Evolutionary conservation across 495 filamentous ascomycete species (phyloP).

Genomic region (Aspergillus sparsus): DNA sequence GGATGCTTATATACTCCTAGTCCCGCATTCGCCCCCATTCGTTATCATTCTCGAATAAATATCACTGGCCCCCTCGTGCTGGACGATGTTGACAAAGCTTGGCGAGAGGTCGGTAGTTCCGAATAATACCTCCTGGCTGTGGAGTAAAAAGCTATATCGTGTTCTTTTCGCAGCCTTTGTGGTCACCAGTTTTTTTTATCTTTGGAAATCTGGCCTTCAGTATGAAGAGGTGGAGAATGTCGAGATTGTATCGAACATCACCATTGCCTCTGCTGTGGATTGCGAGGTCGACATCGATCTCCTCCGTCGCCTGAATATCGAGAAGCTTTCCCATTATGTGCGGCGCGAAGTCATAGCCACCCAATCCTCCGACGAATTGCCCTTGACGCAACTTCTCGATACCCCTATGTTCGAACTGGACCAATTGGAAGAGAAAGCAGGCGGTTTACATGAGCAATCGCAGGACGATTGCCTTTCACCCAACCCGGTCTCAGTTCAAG

Average conservation of each 20-base stretch:
- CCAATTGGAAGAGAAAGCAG: constrained; percentile 1
- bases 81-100: constrained; percentile 31
- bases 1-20: constrained; percentile 27
- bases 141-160: constrained; percentile 41
- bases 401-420: constrained; percentile 34
- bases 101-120: constrained; percentile 28
- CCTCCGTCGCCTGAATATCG: constrained; percentile 33
- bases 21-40: constrained; percentile 16
- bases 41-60: constrained; percentile 1
- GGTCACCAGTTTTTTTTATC: constrained; percentile 20
- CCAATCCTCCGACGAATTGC: constrained; percentile 31
- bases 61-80: neutral
- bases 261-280: constrained; percentile 33
- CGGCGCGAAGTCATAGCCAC: constrained; percentile 45
- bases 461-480: constrained; percentile 40
- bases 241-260: constrained; percentile 37
- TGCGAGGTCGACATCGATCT: constrained; percentile 39
- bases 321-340: constrained; percentile 39
- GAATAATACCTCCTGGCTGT: constrained; percentile 37
- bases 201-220: constrained; percentile 36
- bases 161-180: constrained; percentile 25
- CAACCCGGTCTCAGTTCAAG: constrained; percentile 35
- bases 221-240: constrained; percentile 15
- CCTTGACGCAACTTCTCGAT: constrained; percentile 38
- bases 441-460: constrained; percentile 17